Percentiles rank a stretch among this genome's conserved stretches.
Conservation (phyloP, 441 rosid genomes). For the Macaranga tanarius region DNA sequence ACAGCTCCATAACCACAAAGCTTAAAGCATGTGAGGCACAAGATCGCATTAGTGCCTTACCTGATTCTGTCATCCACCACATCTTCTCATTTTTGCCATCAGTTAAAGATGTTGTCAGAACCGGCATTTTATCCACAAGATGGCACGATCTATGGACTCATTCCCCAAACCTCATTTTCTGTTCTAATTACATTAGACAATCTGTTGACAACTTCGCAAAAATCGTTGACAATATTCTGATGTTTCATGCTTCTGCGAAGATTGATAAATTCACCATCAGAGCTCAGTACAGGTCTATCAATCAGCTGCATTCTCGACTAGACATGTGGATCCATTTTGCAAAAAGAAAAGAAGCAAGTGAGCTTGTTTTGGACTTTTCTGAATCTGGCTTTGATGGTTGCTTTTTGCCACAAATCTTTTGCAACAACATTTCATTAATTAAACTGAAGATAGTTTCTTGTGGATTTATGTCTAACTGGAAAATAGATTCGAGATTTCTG, state of each 20-base stretch:
- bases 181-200: not conserved
- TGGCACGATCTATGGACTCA: not conserved
- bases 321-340: not conserved
- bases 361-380: not conserved
- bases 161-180: not conserved
- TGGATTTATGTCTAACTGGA: not conserved
- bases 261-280: not conserved
- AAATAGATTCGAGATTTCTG: constrained; percentile 22
- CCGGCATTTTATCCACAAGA: not conserved
- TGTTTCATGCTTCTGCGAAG: not conserved
- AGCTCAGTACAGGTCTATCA: not conserved
- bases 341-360: not conserved
- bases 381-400: not conserved
- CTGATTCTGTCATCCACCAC: no score
- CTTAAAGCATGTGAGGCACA: no score
- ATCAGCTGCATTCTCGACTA: not conserved
- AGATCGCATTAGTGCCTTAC: no score
- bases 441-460: not conserved
- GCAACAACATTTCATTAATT: not conserved
- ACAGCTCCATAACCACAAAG: no score
- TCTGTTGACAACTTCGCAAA: not conserved
- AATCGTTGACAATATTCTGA: not conserved
- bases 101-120: no score
- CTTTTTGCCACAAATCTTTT: not conserved
- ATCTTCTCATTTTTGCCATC: no score